Evolutionary conservation across 2,329 filamentous ascomycete species (phyloP).

Genomic region (Nemania serpens): DNA sequence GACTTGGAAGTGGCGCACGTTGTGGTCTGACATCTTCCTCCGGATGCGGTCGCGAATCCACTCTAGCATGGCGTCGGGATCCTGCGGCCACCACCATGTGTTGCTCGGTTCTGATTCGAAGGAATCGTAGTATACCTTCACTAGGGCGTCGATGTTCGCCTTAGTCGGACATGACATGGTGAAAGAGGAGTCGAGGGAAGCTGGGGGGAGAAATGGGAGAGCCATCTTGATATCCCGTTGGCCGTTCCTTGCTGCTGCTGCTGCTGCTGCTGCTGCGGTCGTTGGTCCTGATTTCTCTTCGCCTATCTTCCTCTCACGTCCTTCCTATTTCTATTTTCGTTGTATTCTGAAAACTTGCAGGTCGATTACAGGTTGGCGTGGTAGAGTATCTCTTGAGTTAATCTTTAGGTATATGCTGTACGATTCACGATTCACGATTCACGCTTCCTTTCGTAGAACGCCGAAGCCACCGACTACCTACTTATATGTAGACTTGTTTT

Average conservation of each 20-base stretch:
- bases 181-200: conserved; percentile 34
- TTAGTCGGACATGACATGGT: conserved; percentile 34
- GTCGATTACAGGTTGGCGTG: too few species aligned
- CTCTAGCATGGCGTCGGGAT: conserved; percentile 30
- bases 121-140: conserved; percentile 36
- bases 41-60: conserved; percentile 41
- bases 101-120: conserved; percentile 35
- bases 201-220: conserved; percentile 36
- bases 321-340: neutral
- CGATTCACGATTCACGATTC: too few species aligned
- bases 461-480: too few species aligned
- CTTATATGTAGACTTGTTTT: too few species aligned
- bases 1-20: conserved; percentile 42
- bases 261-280: neutral
- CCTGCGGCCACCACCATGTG: conserved; percentile 40
- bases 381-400: too few species aligned
- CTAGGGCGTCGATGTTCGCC: conserved; percentile 39
- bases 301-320: neutral
- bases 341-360: too few species aligned
- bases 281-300: neutral
- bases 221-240: conserved; percentile 27
- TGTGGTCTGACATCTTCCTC: conserved; percentile 36
- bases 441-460: too few species aligned
- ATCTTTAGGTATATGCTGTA: too few species aligned
- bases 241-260: neutral